Base-by-base conservation (phyloP, 148 eudicot species). In the Chenopodium album region DNA sequence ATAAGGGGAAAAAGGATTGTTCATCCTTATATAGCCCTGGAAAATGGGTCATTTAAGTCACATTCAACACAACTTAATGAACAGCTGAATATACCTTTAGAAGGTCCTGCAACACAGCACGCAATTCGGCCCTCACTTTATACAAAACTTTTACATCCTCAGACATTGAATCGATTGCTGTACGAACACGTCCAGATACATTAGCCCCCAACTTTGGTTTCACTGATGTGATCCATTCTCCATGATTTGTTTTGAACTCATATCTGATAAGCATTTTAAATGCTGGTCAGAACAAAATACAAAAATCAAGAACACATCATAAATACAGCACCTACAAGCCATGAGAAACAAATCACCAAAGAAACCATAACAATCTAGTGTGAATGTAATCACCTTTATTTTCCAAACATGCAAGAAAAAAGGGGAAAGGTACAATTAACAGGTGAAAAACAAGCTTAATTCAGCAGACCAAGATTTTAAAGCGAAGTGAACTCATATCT, bases 181-280 rank as follows among this genome's bases (percentile, higher is more conserved):
- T 85, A 86, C 9, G 85, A 80, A 89, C 86, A 82, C 76, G 88
- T 79, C 76, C 84, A 79, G 91, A 87, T 71, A 87, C 86, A 78
- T 85, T 88, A 87, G 90, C 84, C 37, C 89, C 88, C 81, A 95
- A 83, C 83, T 85, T 93, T 59, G 92, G 97, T 82, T 90, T 90
- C 60, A 82, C 84, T 69, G 95, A 83, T 74, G 84, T 84, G 79
- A 93, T 76, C 97, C 98, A 95, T 78, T 91, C 98, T 87, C 86
- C 93, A 84, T 93, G 89, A 85, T 92, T 95, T 80, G 90, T 87
- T 80, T 86, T 92, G 79, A 93, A 95, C 84, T 95, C 98, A 73
- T 93, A 89, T 81, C 98, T 95, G 87, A 75, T 41, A 84, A 76
- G 66, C 65, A 82, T 37, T 77, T 67, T 1, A 80, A 34, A 76